phyloP scores from a whole-genome alignment of 2,329 filamentous ascomycete genomes.

The Ophiostoma ulmi region DNA sequence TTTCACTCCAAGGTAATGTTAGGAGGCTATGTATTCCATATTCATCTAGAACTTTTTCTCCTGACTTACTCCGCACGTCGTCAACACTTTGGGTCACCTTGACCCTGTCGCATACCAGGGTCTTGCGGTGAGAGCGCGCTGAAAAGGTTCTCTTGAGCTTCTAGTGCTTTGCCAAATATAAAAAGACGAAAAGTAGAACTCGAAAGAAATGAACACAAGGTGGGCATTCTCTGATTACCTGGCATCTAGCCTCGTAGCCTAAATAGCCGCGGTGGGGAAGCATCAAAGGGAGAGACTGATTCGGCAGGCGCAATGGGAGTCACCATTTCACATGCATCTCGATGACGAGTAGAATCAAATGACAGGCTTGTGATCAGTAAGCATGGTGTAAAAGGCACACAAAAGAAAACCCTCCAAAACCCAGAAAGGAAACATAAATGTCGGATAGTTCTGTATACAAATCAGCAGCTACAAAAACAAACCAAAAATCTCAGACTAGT shows the following conservation, averaged over 20 bases:
- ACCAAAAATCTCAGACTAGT: neutral
- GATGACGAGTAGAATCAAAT: neutral
- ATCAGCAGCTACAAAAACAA: neutral
- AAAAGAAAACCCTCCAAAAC: neutral
- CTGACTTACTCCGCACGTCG: neutral
- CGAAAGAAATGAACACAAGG: conserved; percentile 3
- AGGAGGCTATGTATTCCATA: neutral
- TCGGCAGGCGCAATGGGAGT: neutral
- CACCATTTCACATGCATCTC: neutral
- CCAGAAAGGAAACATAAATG: neutral
- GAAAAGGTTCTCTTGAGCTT: conserved; percentile 11
- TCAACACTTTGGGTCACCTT: neutral
- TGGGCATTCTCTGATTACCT: neutral
- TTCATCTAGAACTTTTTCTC: neutral
- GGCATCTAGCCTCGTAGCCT: conserved; percentile 10
- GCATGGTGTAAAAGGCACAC: neutral
- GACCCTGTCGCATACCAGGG: conserved; percentile 5
- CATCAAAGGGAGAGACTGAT: conserved; percentile 14
- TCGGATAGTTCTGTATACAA: neutral
- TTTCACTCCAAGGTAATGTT: neutral
- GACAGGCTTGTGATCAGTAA: neutral
- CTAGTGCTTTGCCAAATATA: neutral
- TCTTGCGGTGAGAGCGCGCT: neutral
- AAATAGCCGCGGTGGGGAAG: conserved; percentile 18
- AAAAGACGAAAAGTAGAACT: conserved; percentile 1